Base-by-base conservation (phyloP, 2,329 filamentous ascomycete genomes). In the Plectosphaerella sp. region DNA sequence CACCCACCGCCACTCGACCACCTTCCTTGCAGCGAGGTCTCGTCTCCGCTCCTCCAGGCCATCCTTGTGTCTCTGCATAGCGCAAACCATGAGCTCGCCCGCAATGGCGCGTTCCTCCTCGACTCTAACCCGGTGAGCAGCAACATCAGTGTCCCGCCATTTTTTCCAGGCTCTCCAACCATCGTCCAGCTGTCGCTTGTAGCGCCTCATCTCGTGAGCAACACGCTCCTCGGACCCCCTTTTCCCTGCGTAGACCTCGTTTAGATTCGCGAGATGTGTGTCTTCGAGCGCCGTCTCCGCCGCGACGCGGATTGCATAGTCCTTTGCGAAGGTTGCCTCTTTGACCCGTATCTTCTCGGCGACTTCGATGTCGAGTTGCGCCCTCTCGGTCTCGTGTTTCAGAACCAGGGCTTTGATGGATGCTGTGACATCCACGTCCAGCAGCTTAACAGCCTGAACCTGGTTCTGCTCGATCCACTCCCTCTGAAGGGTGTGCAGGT, bases 1-100 rank as follows among this genome's bases (percentile, higher is more conserved):
- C 22, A 74, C 62, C 79, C 80, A 83, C 52, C 63, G 67, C 52
- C 67, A 62, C 66, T 82, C 77, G 0, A 74, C 76, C 7, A 57
- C 58, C 47, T 69, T 69, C 28, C 65, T 67, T 48, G 58, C 64
- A 39, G 56, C 54, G 22, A 70, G 61, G 15, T 69, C 69, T 15
- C 57, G 59, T 47, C 64, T 62, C 45, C 63, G 64, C 16, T 64
- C 62, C 2, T 62, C 58, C 11, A 61, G 49, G 2, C 36, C 54
- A 10, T 60, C 64, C 15, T 59, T 56, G 22, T 71, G 54, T 16
- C 68, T 62, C 28, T 59, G 57, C 49, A 64, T 68, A 49, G 65
- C 63, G 35, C 70, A 71, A 24, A 73, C 69, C 65, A 73, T 71
- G 51, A 75, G 57, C 62, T 78, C 75, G 49, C 70, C 65, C 15